phyloP scores from a whole-genome alignment of 2,329 filamentous ascomycete genomes.

The Fusarium falciforme region DNA sequence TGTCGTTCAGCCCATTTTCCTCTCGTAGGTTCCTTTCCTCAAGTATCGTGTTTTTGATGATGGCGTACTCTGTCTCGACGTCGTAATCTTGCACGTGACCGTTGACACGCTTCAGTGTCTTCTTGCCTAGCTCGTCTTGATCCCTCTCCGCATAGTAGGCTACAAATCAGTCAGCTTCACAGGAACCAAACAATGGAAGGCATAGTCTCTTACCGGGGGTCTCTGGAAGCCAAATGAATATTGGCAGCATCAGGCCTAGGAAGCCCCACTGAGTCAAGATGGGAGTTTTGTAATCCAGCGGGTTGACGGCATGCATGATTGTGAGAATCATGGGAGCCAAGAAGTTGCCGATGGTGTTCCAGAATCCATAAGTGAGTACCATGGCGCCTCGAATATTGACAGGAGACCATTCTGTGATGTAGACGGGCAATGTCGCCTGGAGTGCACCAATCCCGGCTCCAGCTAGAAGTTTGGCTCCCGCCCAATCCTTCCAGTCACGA shows the following conservation, averaged over 20 bases:
- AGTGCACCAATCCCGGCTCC: not conserved
- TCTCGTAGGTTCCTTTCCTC: not conserved
- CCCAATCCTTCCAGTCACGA: not conserved
- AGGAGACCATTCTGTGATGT: not conserved
- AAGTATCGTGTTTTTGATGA: not conserved
- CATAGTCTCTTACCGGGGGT: not conserved
- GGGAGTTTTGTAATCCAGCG: not conserved
- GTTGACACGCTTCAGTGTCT: not conserved
- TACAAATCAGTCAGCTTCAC: not conserved
- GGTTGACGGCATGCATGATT: not conserved
- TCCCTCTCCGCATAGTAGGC: not conserved
- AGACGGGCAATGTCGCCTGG: not conserved
- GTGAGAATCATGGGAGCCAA: not conserved
- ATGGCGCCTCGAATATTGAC: not conserved
- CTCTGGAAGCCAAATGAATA: not conserved
- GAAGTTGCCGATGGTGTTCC: not conserved
- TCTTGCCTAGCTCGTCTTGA: not conserved
- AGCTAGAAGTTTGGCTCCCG: not conserved
- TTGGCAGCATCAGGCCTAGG: not conserved
- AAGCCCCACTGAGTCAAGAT: not conserved
- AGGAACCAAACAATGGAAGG: not conserved
- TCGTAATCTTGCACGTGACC: not conserved
- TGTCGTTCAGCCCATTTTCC: not conserved
- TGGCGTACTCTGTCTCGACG: not conserved
- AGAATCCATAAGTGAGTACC: not conserved